phyloP scores from a whole-genome alignment of 306 rosid species.

The Trifolium subterraneum region DNA sequence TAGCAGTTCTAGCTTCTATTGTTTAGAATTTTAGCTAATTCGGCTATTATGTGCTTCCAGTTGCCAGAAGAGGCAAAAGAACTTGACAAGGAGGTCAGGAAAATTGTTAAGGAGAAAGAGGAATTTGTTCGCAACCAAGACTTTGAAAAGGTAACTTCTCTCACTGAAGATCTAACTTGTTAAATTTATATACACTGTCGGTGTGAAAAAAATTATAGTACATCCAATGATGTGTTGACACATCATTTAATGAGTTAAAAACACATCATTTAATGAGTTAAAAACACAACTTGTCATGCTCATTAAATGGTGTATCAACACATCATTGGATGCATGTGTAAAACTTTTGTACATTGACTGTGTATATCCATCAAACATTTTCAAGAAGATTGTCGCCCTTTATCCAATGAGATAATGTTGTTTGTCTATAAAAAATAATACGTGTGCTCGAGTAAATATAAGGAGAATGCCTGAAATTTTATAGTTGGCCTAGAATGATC shows the following conservation, averaged over 20 bases:
- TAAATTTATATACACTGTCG: not conserved
- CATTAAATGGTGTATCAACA: not conserved
- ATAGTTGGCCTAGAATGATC: conserved; percentile 25
- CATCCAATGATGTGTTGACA: not conserved
- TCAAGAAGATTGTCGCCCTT: conserved; percentile 17
- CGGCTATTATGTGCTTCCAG: conserved; percentile 51
- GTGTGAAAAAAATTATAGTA: not conserved
- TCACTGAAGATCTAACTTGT: not conserved
- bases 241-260: not conserved
- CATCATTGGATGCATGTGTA: not conserved
- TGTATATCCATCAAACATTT: conserved; percentile 7
- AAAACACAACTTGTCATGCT: not conserved
- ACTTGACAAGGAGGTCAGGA: conserved; percentile 91
- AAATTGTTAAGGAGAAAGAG: conserved; percentile 90
- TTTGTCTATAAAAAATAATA: not conserved
- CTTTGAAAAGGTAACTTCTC: conserved; percentile 80
- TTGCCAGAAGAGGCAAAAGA: conserved; percentile 95
- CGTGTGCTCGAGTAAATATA: conserved; percentile 9
- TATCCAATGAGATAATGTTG: conserved; percentile 3
- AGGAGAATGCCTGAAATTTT: conserved; percentile 13
- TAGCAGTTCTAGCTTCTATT: conserved; percentile 11
- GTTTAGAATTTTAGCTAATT: conserved; percentile 44
- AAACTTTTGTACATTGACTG: not conserved
- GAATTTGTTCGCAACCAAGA: conserved; percentile 96
- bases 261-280: not conserved